Evolutionary conservation across 129 eudicot species (phyloP).

Genomic region (Flaveria robusta): DNA sequence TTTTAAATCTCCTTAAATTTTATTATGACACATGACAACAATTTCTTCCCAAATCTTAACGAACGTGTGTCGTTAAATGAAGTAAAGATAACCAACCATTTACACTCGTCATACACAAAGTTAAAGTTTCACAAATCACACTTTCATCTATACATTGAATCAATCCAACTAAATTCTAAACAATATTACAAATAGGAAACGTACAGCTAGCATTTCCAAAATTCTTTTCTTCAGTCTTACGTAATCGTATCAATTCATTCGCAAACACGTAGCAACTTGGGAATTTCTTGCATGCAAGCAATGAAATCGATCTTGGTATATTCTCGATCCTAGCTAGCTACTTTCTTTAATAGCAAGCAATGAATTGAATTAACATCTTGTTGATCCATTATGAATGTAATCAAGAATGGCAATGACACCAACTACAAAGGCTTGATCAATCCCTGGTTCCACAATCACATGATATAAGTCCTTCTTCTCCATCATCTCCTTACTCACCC

Average conservation of each 20-base stretch:
- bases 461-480: slow-evolving; percentile 66
- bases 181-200: slow-evolving; percentile 16
- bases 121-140: not conserved
- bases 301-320: not conserved
- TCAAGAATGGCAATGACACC: slow-evolving; percentile 94
- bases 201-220: slow-evolving; percentile 20
- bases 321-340: too few species aligned
- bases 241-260: not conserved
- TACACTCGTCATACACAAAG: slow-evolving; percentile 7
- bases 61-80: too few species aligned
- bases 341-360: not conserved
- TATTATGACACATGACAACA: too few species aligned
- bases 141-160: not conserved
- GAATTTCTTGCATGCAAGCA: slow-evolving; percentile 24
- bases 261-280: not conserved
- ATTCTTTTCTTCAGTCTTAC: slow-evolving; percentile 25
- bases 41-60: too few species aligned
- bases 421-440: slow-evolving; percentile 87
- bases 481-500: slow-evolving; percentile 49
- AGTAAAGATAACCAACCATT: too few species aligned
- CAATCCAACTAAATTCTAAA: not conserved
- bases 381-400: slow-evolving; percentile 77
- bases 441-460: slow-evolving; percentile 64
- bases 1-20: too few species aligned
- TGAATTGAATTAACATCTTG: slow-evolving; percentile 45